These are phyloP conservation scores for Trypanosomatidae sp. DNA, from an alignment of 208 protist species.

Conservation along the genomic window DNA sequence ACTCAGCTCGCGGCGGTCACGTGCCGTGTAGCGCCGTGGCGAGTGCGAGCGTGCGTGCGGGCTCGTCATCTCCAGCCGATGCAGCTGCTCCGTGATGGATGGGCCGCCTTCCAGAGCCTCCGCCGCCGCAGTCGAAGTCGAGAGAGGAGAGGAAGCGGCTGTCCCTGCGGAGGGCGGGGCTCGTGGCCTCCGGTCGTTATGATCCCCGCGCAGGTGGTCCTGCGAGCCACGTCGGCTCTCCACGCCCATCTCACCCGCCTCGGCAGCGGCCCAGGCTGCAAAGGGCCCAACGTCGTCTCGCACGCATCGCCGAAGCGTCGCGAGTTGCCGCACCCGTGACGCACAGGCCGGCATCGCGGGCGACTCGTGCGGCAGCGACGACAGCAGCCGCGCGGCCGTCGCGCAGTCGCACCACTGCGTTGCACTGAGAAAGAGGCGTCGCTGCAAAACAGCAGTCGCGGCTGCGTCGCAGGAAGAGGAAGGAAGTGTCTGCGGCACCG, in stretches of 20 bases:
- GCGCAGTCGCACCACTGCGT: slow-evolving; percentile 26
- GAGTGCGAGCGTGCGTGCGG: too few relatives aligned
- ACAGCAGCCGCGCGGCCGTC: slow-evolving; percentile 22
- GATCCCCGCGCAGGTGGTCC: too few relatives aligned
- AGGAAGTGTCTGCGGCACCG: too few relatives aligned
- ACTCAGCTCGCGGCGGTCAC: slow-evolving; percentile 24
- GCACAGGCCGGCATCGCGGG: slow-evolving; percentile 6
- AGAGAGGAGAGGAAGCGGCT: neutral
- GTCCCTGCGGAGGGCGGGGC: neutral
- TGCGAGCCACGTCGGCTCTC: too few relatives aligned
- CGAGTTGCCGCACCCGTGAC: slow-evolving; percentile 9
- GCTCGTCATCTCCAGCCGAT: slow-evolving; percentile 4
- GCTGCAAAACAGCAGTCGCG: too few relatives aligned
- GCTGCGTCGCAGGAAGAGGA: too few relatives aligned
- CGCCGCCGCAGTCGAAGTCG: too few relatives aligned
- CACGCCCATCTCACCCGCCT: neutral
- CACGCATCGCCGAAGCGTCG: slow-evolving; percentile 12
- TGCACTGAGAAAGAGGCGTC: slow-evolving; percentile 20
- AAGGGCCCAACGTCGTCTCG: slow-evolving; percentile 23
- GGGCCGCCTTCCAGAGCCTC: too few relatives aligned
- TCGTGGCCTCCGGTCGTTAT: too few relatives aligned
- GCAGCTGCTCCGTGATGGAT: slow-evolving; percentile 21
- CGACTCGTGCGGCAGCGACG: slow-evolving; percentile 9
- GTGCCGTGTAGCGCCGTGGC: slow-evolving; percentile 12
- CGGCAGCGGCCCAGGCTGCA: neutral